phyloP scores from a whole-genome alignment of 306 rosid genomes.

The Macrotyloma uniflorum region DNA sequence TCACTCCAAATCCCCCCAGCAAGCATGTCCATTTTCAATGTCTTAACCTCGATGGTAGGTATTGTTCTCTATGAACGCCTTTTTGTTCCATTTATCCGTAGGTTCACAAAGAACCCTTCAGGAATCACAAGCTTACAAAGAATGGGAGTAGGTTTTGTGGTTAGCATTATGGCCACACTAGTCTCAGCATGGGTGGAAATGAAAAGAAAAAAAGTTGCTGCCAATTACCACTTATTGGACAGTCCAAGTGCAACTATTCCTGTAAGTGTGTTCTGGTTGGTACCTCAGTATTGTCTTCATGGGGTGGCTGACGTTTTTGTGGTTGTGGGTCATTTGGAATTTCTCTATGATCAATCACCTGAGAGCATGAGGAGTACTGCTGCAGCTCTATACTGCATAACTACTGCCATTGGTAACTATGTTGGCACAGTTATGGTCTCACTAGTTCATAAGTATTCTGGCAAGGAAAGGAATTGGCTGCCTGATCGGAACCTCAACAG shows the following conservation, averaged over 20 bases:
- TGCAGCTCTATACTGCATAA: slow-evolving; percentile 57
- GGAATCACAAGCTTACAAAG: slow-evolving; percentile 54
- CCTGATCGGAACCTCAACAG: slow-evolving; percentile 74
- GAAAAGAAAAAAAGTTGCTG: slow-evolving; percentile 58
- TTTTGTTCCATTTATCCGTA: slow-evolving; percentile 57
- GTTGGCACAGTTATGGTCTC: slow-evolving; percentile 55
- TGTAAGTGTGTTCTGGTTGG: slow-evolving; percentile 53
- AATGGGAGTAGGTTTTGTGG: slow-evolving; percentile 42
- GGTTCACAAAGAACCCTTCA: slow-evolving; percentile 57
- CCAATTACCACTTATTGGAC: slow-evolving; percentile 50
- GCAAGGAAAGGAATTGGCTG: slow-evolving; percentile 60
- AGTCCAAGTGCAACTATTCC: slow-evolving; percentile 61
- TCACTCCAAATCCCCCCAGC: slow-evolving; percentile 71
- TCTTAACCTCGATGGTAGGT: slow-evolving; percentile 58
- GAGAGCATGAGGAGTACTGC: slow-evolving; percentile 80
- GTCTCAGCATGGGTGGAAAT: slow-evolving; percentile 54
- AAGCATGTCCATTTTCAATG: slow-evolving; percentile 56
- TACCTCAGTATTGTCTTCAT: slow-evolving; percentile 56
- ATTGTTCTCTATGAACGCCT: slow-evolving; percentile 65
- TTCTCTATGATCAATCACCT: slow-evolving; percentile 77
- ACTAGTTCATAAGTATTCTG: slow-evolving; percentile 54
- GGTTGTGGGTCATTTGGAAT: slow-evolving; percentile 78
- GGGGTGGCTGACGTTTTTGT: slow-evolving; percentile 72
- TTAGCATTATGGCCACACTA: slow-evolving; percentile 26
- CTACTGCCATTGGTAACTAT: slow-evolving; percentile 57